Conservation (phyloP, 2,329 filamentous ascomycete species). For the Bipolaris bicolor region DNA sequence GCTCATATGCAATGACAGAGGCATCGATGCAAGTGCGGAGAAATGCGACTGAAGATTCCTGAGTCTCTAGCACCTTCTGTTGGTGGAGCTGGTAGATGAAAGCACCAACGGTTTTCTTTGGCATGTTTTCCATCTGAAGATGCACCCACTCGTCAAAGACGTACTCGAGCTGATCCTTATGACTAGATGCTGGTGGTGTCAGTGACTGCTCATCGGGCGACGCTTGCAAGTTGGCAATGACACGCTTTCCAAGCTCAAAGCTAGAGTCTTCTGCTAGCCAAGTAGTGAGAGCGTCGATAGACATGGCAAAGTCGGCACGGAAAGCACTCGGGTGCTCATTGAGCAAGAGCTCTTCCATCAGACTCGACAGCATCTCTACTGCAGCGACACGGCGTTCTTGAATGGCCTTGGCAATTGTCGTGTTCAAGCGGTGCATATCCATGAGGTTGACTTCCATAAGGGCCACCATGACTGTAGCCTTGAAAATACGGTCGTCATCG, state of each 20-base stretch:
- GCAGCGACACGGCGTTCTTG: constrained; percentile 72
- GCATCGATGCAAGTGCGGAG: constrained; percentile 80
- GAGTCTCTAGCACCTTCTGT: constrained; percentile 71
- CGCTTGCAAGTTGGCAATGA: constrained; percentile 70
- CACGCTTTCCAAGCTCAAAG: constrained; percentile 68
- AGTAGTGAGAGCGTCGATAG: constrained; percentile 77
- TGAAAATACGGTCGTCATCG: constrained; percentile 65
- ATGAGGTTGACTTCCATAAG: constrained; percentile 66
- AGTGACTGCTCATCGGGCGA: constrained; percentile 60
- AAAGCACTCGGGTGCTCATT: constrained; percentile 78
- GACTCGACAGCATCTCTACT: constrained; percentile 77
- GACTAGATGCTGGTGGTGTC: constrained; percentile 64
- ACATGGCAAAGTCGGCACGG: constrained; percentile 84
- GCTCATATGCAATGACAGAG: constrained; percentile 79
- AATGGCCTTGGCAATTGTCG: constrained; percentile 75
- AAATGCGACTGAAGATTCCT: constrained; percentile 80
- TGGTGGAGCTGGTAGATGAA: constrained; percentile 87
- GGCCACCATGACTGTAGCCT: constrained; percentile 65
- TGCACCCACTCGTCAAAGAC: constrained; percentile 95
- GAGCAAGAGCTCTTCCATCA: constrained; percentile 79
- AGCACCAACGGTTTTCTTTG: constrained; percentile 71
- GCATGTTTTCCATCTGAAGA: constrained; percentile 76
- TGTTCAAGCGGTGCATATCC: constrained; percentile 64
- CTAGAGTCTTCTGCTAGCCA: constrained; percentile 79
- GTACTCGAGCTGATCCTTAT: constrained; percentile 88